Percentiles rank a stretch among this genome's conserved stretches.
phyloP scores from a whole-genome alignment of 1,284 basidiomycete species.

The Amylostereum chailletii region DNA sequence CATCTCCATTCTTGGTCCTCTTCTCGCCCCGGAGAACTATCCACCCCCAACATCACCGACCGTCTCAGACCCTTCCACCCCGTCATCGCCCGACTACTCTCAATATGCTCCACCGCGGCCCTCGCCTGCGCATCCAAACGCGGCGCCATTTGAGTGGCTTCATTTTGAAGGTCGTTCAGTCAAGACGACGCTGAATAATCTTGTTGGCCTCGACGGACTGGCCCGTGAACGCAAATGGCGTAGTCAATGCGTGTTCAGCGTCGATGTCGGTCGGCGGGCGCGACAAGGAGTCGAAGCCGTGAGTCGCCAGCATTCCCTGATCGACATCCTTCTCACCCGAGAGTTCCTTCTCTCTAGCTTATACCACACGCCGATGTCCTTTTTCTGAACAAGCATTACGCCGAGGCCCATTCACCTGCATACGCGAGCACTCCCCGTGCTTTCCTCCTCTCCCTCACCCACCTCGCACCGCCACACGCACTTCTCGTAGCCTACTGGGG shows the following conservation, averaged over 20 bases:
- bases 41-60: conserved; percentile 19
- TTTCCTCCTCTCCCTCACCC: conserved; percentile 63
- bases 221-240: conserved; percentile 76
- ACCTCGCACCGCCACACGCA: conserved; percentile 59
- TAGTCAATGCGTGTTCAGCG: conserved; percentile 66
- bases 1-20: conserved; percentile 62
- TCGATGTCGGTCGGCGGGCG: conserved; percentile 63
- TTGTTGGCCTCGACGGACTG: conserved; percentile 67
- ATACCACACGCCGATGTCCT: conserved; percentile 73
- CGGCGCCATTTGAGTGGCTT: conserved; percentile 74
- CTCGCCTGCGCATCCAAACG: conserved; percentile 19
- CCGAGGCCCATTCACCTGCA: conserved; percentile 44
- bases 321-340: too few species aligned
- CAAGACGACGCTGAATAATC: conserved; percentile 68
- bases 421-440: conserved; percentile 59
- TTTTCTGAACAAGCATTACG: conserved; percentile 65
- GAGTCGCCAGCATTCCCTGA: conserved; percentile 16
- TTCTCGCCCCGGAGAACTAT: conserved; percentile 74
- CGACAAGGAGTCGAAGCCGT: conserved; percentile 76
- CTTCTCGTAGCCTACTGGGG: conserved; percentile 76
- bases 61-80: conserved; percentile 19
- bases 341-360: conserved; percentile 34
- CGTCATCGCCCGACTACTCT: conserved; percentile 13
- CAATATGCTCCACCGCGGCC: conserved; percentile 9
- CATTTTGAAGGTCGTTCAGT: conserved; percentile 73